Evolutionary conservation across 768 basidiomycete species (phyloP), one percentile per base, ranked within the genome.

Genomic region (Postia placenta): DNA sequence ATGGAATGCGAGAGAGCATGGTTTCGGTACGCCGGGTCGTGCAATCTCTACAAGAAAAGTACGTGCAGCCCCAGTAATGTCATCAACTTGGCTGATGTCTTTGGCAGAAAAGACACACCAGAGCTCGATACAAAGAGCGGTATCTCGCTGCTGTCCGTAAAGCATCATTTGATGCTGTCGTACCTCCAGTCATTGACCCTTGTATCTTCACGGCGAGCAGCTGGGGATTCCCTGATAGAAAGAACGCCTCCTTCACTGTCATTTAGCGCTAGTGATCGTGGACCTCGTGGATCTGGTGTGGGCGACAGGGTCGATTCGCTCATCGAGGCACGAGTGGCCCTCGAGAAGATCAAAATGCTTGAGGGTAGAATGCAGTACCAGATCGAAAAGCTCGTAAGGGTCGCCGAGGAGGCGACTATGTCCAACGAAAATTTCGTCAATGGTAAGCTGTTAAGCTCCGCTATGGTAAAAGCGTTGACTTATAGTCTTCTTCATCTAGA

Each of bases 301-400:
- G 90, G 90, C 2, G 90, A 94, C 64, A 59, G 90, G 5, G 83
- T 92, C 5, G 86, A 89, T 57, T 78, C 80, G 1, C 77, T 92
- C 72, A 75, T 94, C 26, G 82, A 95, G 60, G 75, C 78, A 17
- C 80, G 92, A 11, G 71, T 93, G 38, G 80, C 91, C 7, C 76
- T 98, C 39, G 96, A 99, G 63, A 97, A 96, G 69, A 75, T 87
- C 42, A 85, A 85, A 51, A 75, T 80, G 0, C 74, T 99, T 20
- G 94, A 98, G 66, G 74, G 74, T 46, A 83, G 88, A 60, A 87
- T 99, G 77, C 81, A 78, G 42, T 97, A 99, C 65, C 96, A 98
- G 64, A 91, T 99, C 58, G 92, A 97, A 56, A 97, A 98, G 64
- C 79, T 99, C 15, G 79, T 94, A 23, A 77, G 80, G 51, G 67